phyloP scores from a whole-genome alignment of 495 filamentous ascomycete genomes.

The Margaritispora aquatica region DNA sequence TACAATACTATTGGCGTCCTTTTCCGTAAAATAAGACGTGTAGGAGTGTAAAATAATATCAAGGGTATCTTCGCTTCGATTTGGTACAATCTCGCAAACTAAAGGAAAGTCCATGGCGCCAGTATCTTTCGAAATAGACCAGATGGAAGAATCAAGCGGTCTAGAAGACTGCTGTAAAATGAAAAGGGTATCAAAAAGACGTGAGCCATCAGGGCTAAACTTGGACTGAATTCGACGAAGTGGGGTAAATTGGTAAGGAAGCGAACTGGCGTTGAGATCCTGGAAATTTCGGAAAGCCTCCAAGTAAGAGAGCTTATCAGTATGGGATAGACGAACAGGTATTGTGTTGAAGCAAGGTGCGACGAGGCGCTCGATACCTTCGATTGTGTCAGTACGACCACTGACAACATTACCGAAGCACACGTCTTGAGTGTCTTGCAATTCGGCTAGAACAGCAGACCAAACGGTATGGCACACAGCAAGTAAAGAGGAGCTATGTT shows the following conservation, averaged over 20 bases:
- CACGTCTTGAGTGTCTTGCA: slow-evolving; percentile 51
- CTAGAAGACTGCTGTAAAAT: slow-evolving; percentile 56
- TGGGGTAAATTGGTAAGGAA: slow-evolving; percentile 62
- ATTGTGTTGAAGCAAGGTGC: slow-evolving; percentile 88
- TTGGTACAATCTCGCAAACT: slow-evolving; percentile 63
- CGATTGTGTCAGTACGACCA: slow-evolving; percentile 59
- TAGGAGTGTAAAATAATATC: slow-evolving; percentile 40
- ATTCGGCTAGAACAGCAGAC: slow-evolving; percentile 49
- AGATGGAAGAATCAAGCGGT: slow-evolving; percentile 50
- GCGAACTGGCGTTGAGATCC: slow-evolving; percentile 44
- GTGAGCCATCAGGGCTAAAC: slow-evolving; percentile 30
- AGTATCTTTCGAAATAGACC: slow-evolving; percentile 58
- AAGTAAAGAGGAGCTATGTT: slow-evolving; percentile 52
- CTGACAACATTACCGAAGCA: slow-evolving; percentile 79
- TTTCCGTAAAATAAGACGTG: slow-evolving; percentile 5
- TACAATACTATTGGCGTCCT: slow-evolving; percentile 7
- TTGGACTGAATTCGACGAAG: slow-evolving; percentile 55
- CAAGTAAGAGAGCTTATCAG: slow-evolving; percentile 18
- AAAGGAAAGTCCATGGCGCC: slow-evolving; percentile 73
- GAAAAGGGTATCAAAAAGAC: slow-evolving; percentile 71
- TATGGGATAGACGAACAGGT: slow-evolving; percentile 55
- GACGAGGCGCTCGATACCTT: slow-evolving; percentile 62
- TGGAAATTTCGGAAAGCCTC: slow-evolving; percentile 43
- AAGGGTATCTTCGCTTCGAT: slow-evolving; percentile 34
- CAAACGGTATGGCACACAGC: slow-evolving; percentile 63